Percentiles rank a stretch among this genome's conserved stretches.
Evolutionary conservation across 306 rosid genomes (phyloP).

Genomic region (Pachyrhizus erosus): DNA sequence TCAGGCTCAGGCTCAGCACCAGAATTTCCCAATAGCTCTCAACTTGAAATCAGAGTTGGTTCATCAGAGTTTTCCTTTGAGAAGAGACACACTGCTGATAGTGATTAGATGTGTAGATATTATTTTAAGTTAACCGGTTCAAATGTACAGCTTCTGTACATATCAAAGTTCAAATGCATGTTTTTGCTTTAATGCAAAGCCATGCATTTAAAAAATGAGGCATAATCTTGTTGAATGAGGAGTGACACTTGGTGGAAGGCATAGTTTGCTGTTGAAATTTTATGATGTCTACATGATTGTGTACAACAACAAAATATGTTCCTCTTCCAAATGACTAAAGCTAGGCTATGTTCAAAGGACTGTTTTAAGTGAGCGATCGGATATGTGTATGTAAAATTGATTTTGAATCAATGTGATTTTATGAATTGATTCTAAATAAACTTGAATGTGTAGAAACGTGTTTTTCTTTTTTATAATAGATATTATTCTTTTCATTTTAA

Average conservation of each 20-base stretch:
- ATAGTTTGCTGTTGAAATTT: conserved; percentile 6
- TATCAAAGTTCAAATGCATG: conserved; percentile 1
- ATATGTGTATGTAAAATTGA: not conserved
- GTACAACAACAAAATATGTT: not conserved
- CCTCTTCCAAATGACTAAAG: not conserved
- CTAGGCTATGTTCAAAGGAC: not conserved
- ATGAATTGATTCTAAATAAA: not conserved
- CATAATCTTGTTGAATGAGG: not conserved
- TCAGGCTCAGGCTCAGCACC: conserved; percentile 17
- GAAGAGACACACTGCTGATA: not conserved
- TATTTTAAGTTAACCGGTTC: not conserved
- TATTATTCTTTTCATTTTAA: too few species aligned
- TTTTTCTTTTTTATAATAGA: not conserved
- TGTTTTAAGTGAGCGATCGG: not conserved
- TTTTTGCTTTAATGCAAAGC: not conserved
- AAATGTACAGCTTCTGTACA: conserved; percentile 33
- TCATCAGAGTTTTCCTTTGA: conserved; percentile 56
- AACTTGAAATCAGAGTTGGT: conserved; percentile 46
- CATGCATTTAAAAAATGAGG: conserved; percentile 7
- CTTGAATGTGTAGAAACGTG: not conserved
- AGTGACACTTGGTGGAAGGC: not conserved
- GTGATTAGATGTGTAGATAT: conserved; percentile 4
- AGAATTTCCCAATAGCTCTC: conserved; percentile 27
- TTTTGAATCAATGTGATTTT: not conserved
- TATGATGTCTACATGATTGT: not conserved